Percentiles rank a stretch among this genome's conserved stretches.
These are phyloP conservation scores for Panicum miliaceum DNA, from an alignment of 176 grass and related monocot genomes.

Conservation along the genomic window DNA sequence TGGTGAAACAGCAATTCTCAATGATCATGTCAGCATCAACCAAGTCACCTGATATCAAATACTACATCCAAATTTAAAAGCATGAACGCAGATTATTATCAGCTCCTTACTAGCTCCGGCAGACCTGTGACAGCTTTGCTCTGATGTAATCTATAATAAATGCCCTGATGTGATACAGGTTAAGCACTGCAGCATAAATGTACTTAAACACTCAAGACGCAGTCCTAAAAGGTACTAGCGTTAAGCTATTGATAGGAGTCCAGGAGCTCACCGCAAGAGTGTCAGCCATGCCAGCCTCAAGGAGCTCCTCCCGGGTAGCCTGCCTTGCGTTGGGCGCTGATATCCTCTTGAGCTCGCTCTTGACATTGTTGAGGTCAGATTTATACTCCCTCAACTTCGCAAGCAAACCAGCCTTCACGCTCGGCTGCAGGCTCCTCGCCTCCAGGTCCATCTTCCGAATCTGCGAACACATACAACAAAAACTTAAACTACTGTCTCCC, in stretches of 20 bases:
- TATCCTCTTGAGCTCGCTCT: slow-evolving; percentile 86
- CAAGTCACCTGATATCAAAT: slow-evolving; percentile 17
- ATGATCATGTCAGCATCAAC: background rate
- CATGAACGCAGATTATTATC: background rate
- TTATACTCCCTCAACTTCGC: slow-evolving; percentile 92
- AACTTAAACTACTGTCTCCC: background rate
- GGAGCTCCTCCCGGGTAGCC: slow-evolving; percentile 75
- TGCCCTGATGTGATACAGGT: background rate
- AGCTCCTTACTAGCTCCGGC: background rate
- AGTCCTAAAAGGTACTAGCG: background rate
- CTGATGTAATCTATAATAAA: background rate
- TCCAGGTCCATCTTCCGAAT: slow-evolving; percentile 95
- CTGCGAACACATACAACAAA: slow-evolving; percentile 25
- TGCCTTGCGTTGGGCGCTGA: slow-evolving; percentile 62
- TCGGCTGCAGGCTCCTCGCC: slow-evolving; percentile 85
- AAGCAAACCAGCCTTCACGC: slow-evolving; percentile 76
- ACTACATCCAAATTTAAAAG: background rate
- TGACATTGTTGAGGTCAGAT: slow-evolving; percentile 83
- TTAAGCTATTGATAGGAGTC: slow-evolving; percentile 1
- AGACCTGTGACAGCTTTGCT: background rate
- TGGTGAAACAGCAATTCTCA: background rate
- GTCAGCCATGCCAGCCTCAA: slow-evolving; percentile 86
- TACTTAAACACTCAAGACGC: background rate
- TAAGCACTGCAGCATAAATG: background rate
- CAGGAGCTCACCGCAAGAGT: slow-evolving; percentile 57